These are phyloP conservation scores for Phalaenopsis aphrodite DNA, from an alignment of 106 monocot species.

Conservation along the genomic window DNA sequence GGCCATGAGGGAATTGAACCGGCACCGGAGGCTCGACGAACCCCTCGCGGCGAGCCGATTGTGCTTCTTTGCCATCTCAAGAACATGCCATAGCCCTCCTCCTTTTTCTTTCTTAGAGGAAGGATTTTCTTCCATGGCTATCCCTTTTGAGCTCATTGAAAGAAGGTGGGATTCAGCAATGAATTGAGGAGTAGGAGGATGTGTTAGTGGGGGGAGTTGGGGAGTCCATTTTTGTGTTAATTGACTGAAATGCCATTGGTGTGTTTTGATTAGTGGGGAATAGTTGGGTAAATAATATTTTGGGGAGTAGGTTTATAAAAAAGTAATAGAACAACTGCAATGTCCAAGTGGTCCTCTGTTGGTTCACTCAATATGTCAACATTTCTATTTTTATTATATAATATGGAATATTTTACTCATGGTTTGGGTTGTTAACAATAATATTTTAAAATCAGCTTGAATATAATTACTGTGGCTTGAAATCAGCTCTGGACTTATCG, in stretches of 20 bases:
- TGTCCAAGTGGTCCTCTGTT: no score
- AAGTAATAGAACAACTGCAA: no score
- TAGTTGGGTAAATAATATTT: background rate
- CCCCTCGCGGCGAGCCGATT: background rate
- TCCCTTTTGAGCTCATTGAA: background rate
- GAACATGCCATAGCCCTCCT: slow-evolving; percentile 2
- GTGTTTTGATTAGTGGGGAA: background rate
- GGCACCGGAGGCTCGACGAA: slow-evolving; percentile 11
- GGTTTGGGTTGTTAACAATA: no score
- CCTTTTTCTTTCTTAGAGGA: background rate
- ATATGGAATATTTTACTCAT: no score
- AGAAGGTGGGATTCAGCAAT: background rate
- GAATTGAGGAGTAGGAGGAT: background rate
- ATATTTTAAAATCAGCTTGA: no score
- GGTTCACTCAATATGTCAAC: no score
- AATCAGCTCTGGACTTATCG: no score
- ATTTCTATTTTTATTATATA: no score
- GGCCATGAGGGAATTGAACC: slow-evolving; percentile 14
- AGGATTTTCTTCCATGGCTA: background rate
- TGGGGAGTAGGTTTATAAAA: background rate
- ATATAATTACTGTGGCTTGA: no score
- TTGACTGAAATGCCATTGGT: background rate
- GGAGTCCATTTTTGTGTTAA: background rate
- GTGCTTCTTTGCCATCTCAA: slow-evolving; percentile 20
- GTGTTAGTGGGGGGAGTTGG: background rate